Percentiles rank a stretch among this genome's conserved stretches.
phyloP scores from a whole-genome alignment of 371 early-diverging fungal genomes.

The Gilbertella persicaria region DNA sequence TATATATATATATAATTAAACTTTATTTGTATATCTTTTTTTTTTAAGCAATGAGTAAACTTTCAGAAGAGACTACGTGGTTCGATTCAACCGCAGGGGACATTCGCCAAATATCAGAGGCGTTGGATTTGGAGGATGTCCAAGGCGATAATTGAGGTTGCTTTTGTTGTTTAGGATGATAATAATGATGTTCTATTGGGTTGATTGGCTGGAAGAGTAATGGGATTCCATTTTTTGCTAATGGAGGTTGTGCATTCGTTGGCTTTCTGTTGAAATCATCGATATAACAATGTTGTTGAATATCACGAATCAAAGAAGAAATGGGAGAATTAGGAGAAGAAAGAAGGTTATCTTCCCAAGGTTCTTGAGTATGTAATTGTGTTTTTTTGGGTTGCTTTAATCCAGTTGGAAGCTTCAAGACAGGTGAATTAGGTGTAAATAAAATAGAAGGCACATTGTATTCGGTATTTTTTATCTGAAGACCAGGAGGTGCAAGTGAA shows the following conservation, averaged over 20 bases:
- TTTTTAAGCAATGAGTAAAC: slow-evolving; percentile 14
- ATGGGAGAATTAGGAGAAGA: slow-evolving; percentile 9
- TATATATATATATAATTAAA: slow-evolving; percentile 1
- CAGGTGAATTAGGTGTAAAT: neutral
- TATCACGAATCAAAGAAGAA: slow-evolving; percentile 21
- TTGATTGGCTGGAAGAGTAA: slow-evolving; percentile 8
- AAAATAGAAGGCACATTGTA: neutral
- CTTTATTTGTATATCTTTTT: neutral
- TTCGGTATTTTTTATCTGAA: neutral
- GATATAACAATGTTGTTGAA: slow-evolving; percentile 18
- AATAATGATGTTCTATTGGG: neutral
- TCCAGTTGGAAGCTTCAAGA: neutral
- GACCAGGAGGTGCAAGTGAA: neutral
- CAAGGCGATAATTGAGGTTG: slow-evolving; percentile 17
- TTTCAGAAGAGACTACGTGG: slow-evolving; percentile 10
- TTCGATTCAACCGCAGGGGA: slow-evolving; percentile 1
- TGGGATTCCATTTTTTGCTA: slow-evolving; percentile 7
- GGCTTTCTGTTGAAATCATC: slow-evolving; percentile 1
- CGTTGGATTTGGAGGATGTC: slow-evolving; percentile 9
- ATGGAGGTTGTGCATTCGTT: neutral
- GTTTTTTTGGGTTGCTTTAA: neutral
- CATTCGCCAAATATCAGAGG: slow-evolving; percentile 24
- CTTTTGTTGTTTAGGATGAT: neutral
- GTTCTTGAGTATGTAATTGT: neutral
- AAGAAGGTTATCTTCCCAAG: neutral